A percentile compares a stretch with the other conserved stretches of the same genome.
These are phyloP conservation scores for Albatrellus ellisii DNA, from an alignment of 768 basidiomycete genomes.

Conservation along the genomic window DNA sequence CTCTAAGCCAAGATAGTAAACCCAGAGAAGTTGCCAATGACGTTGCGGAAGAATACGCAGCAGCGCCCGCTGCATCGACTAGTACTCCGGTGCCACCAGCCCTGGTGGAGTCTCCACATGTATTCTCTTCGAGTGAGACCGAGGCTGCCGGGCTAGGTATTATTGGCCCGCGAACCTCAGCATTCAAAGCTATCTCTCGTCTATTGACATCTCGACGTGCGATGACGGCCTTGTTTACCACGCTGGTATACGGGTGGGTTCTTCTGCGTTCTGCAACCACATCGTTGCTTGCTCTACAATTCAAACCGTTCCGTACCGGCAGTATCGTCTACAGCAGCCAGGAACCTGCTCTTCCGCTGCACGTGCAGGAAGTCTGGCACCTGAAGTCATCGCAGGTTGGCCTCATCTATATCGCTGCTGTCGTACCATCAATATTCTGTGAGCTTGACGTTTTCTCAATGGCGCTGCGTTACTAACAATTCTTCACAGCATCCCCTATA, in stretches of 20 bases:
- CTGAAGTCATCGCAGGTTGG: slow-evolving; percentile 34
- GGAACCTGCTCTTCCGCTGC: slow-evolving; percentile 25
- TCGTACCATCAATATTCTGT: slow-evolving; percentile 57
- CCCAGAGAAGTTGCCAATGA: no score
- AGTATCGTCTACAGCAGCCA: slow-evolving; percentile 18
- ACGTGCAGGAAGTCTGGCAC: slow-evolving; percentile 21
- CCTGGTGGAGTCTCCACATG: no score
- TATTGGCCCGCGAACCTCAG: slow-evolving; percentile 2
- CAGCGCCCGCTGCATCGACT: not conserved
- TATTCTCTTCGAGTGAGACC: no score
- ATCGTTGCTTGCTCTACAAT: not conserved
- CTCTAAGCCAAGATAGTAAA: no score
- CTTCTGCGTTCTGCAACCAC: not conserved
- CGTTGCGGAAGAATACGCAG: not conserved
- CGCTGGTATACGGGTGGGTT: slow-evolving; percentile 24
- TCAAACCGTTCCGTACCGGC: not conserved
- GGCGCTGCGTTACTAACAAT: not conserved
- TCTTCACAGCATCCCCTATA: slow-evolving; percentile 36
- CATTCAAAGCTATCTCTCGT: slow-evolving; percentile 14
- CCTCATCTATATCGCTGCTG: slow-evolving; percentile 50
- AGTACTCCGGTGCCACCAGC: no score
- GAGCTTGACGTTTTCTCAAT: slow-evolving; percentile 14
- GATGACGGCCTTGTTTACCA: slow-evolving; percentile 16
- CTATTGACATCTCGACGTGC: slow-evolving; percentile 18
- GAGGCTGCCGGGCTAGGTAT: no score